Evolutionary conservation across 345 rosid species (phyloP), one percentile per base, ranked within the genome.

Genomic region (Rhodomyrtus tomentosa): DNA sequence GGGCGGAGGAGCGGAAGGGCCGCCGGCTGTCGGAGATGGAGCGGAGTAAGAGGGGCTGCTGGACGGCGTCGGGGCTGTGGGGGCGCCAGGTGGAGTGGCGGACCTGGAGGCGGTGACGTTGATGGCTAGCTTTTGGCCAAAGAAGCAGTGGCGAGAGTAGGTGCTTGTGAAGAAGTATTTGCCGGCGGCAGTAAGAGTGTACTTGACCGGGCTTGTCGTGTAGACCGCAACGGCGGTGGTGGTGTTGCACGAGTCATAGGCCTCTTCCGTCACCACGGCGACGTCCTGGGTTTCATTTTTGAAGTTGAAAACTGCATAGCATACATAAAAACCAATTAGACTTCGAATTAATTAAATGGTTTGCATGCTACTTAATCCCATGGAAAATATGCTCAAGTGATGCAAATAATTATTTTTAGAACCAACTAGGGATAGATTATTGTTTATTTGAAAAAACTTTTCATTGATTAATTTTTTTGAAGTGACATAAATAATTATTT

Each of bases 91-190:
- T 10, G 86, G 2, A 11, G 80, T 6, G 50, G 84, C 8, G 27
- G 85, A 25, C 83, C 86, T 29, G 5, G 86, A 53, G 50, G 74
- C 54, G 27, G 87, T 87, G 48, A 93, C 93, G 36, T 86, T 76
- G 62, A 93, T 80, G 82, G 92, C 36, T 3, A 93, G 93, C 88
- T 90, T 90, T 83, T 93, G 96, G 55, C 94, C 93, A 36, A 84
- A 54, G 54, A 85, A 27, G 22, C 93, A 92, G 86, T 91, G 93
- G 50, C 87, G 85, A 53, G 85, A 62, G 76, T 86, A 3, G 50
- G 87, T 87, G 87, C 95, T 89, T 32, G 90, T 89, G 86, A 55
- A 93, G 91, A 83, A 91, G 50, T 88, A 90, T 76, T 89, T 86
- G 14, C 95, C 96, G 40, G 85, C 80, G 53, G 88, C 10, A 87